Conservation (phyloP, 2,329 filamentous ascomycete species). For the Fusarium continuum region DNA sequence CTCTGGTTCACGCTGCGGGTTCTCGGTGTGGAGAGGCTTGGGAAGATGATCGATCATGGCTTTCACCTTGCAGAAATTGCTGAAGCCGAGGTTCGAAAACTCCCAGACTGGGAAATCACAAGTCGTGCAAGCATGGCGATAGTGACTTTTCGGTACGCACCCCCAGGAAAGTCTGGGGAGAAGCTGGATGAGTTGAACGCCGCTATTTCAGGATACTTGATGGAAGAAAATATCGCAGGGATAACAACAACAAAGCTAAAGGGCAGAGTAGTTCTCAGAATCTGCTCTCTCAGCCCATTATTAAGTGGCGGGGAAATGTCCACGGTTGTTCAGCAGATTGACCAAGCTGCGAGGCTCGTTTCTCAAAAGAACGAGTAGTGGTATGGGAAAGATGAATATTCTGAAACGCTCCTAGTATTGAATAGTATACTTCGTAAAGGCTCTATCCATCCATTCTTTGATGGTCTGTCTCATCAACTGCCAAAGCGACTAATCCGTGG, state of each 20-base stretch:
- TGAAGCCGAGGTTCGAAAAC: neutral
- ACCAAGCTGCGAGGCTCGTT: neutral
- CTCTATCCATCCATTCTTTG: too few species aligned
- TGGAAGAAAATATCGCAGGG: neutral
- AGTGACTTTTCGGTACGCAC: slow-evolving; percentile 12
- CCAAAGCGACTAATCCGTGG: too few species aligned
- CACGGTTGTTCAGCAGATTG: neutral
- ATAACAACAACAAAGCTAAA: slow-evolving; percentile 10
- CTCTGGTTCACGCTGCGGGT: slow-evolving; percentile 14
- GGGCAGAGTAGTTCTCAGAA: neutral
- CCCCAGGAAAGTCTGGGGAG: neutral
- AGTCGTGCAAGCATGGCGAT: slow-evolving; percentile 20
- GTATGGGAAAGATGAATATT: too few species aligned
- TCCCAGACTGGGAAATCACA: neutral
- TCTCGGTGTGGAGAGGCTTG: neutral
- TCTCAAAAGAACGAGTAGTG: too few species aligned
- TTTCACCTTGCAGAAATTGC: slow-evolving; percentile 1
- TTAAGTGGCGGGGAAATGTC: neutral
- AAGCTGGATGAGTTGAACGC: slow-evolving; percentile 1
- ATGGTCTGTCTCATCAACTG: too few species aligned
- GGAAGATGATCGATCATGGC: slow-evolving; percentile 2
- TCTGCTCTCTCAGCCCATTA: slow-evolving; percentile 8
- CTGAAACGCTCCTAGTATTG: too few species aligned
- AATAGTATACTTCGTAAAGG: too few species aligned
- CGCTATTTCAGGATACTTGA: neutral